Base-by-base conservation (phyloP, 352 stramenopile genomes). In the Phytophthora vignae region DNA sequence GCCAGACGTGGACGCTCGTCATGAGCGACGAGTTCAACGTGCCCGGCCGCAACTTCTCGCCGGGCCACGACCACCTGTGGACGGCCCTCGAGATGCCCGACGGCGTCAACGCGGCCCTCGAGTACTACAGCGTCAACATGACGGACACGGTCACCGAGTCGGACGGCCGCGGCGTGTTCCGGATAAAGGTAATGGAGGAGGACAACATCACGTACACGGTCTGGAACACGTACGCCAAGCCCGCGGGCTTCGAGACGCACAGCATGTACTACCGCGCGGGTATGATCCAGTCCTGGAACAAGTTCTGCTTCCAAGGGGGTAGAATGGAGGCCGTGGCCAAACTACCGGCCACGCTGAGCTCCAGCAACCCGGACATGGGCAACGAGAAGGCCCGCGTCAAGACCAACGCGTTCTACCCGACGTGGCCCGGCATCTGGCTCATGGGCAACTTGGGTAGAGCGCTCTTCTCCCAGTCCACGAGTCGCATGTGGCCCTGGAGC, bases 371-470 rank as follows among this genome's bases (percentile, higher is more conserved):
- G 0, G 83, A 93, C 42, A 36, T 88, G 22, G 76, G 89, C 46
- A 83, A 78, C n/a, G 42, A 64, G 4, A 69, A 77, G 2, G 31
- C n/a, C 2, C 76, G 77, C 14, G 82, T 88, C 2, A 67, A 77
- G 21, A 74, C 71, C 4, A 66, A 50, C 12, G 71, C n/a, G 7
- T 93, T 82, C 66, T 92, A 93, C 63, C 84, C 83, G n/a, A 91
- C 83, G 15, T 99, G 96, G 96, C 96, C 96, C 3, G 97, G 95
- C 15, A 92, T 99, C 76, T 99, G 97, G 97, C 73, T 99, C 19
- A 60, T 99, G 22, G 97, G 97, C 3, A 98, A 99, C 77, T 80
- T 99, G n/a, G 96, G 94, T 7, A 71, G 97, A 54, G 94, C 96
- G 8, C 96, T 98, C 0, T 99, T 98, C 71, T 94, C 97, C 11